Evolutionary conservation across 176 grass and related monocot species (phyloP), one percentile per base, ranked within the genome.

Genomic region (Otatea glauca): DNA sequence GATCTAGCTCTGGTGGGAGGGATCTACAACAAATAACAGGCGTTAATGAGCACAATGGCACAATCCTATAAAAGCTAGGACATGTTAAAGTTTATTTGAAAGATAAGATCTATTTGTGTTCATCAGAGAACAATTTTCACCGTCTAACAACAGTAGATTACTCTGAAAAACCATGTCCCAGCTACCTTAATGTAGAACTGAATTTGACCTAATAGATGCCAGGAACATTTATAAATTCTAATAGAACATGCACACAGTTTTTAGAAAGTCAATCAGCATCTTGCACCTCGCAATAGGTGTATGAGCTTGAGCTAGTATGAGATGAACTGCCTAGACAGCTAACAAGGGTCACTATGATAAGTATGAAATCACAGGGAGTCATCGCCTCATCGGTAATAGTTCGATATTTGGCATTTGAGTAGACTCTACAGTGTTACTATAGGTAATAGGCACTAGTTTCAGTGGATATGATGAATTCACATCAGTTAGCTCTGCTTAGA

Each of bases 1-100:
- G 90, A 92, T 83, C 81, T 86, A 75, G 90, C 83, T 86, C 87
- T 92, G 1, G 90, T 92, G 48, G 83, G 78, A 47, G 90, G 90
- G 21, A 86, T 79, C 90, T 92, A 35, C 66, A 86, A 65, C 29
- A 75, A 77, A 72, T 60, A 78, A 65, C 21, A 67, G 3, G 27
- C 73, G 8, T 5, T 24, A n/a, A 4, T 78, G 20, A 58, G 48
- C 39, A 72, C 39, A 29, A 14, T 48, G 63, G 42, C 48, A 69
- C 10, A 17, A 60, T 11, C 56, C 9, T 60, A 24, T 60, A 60
- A 60, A 60, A 24, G 58, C 56, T 60, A 11, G n/a, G 58, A 11
- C n/a, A 24, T 24, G n/a, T 34, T 23, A 17, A 59, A 17, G 17
- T 59, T 51, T 50, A 3, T 68, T 34, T 55, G n/a, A 44, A 85